Conservation (phyloP, 257 asterid species). For the Scutellaria galericulata region DNA sequence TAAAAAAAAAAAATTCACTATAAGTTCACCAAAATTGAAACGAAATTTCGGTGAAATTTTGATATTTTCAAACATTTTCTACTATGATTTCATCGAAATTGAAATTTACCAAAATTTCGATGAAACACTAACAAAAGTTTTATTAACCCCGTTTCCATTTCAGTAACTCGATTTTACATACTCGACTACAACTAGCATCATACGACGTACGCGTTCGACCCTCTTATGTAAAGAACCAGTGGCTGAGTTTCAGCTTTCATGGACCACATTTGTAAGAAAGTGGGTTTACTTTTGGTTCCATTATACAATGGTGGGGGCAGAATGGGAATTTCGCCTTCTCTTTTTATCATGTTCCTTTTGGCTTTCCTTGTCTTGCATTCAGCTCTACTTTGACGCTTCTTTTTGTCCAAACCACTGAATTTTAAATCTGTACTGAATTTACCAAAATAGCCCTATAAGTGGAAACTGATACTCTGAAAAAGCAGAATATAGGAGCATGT, state of each 20-base stretch:
- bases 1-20: no score
- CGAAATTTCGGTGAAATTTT: no score
- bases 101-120: no score
- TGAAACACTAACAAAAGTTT: no score
- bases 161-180: no score
- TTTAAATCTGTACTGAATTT: constrained; percentile 35
- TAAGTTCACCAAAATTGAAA: no score
- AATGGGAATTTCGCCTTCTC: neutral
- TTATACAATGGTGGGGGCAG: constrained; percentile 14
- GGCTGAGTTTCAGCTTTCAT: neutral
- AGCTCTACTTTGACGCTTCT: constrained; percentile 18
- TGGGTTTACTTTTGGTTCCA: constrained; percentile 11
- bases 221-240: neutral
- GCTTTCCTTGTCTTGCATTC: neutral
- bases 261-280: constrained; percentile 30
- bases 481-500: constrained; percentile 8
- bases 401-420: constrained; percentile 1
- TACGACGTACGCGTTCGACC: neutral
- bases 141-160: no score
- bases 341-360: neutral
- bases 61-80: no score
- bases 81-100: no score
- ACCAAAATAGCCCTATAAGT: constrained; percentile 42
- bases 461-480: constrained; percentile 43
- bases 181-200: no score